phyloP scores from a whole-genome alignment of 371 early-diverging fungal genomes.

The Coemansia sp. region DNA sequence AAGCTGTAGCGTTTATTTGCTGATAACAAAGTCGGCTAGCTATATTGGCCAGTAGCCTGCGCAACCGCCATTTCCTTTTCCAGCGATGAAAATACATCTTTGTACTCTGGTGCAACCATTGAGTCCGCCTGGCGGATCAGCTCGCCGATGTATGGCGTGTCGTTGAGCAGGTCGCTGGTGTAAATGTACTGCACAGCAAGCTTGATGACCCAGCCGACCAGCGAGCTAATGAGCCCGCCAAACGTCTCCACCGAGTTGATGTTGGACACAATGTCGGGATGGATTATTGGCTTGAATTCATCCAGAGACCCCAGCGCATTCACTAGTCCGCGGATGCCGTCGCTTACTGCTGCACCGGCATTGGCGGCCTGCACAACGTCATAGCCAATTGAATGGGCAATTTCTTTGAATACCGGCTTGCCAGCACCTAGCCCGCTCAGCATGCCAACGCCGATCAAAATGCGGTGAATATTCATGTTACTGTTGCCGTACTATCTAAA shows the following conservation, averaged over 20 bases:
- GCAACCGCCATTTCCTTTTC: not conserved
- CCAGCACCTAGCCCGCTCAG: not conserved
- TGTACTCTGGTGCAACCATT: constrained; percentile 22
- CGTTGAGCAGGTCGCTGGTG: constrained; percentile 27
- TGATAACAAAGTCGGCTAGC: not conserved
- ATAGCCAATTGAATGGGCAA: constrained; percentile 37
- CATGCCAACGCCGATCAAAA: constrained; percentile 3
- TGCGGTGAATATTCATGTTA: not conserved
- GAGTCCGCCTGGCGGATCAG: constrained; percentile 29
- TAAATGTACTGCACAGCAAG: constrained; percentile 18
- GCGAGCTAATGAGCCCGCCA: constrained; percentile 26
- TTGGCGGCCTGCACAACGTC: constrained; percentile 21
- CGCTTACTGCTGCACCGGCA: constrained; percentile 23
- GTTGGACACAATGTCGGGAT: constrained; percentile 20
- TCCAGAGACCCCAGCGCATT: constrained; percentile 12
- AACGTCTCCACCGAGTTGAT: constrained; percentile 17
- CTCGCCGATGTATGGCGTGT: constrained; percentile 48
- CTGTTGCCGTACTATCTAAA: not conserved
- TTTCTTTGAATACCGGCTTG: constrained; percentile 35
- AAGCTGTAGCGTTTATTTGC: constrained; percentile 19
- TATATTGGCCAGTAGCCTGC: not conserved
- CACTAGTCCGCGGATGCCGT: constrained; percentile 15
- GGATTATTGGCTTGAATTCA: constrained; percentile 33
- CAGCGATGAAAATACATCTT: constrained; percentile 9
- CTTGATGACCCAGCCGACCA: constrained; percentile 25